phyloP scores from a whole-genome alignment of 2,329 filamentous ascomycete species.

The Pestalotiopsis sp. region DNA sequence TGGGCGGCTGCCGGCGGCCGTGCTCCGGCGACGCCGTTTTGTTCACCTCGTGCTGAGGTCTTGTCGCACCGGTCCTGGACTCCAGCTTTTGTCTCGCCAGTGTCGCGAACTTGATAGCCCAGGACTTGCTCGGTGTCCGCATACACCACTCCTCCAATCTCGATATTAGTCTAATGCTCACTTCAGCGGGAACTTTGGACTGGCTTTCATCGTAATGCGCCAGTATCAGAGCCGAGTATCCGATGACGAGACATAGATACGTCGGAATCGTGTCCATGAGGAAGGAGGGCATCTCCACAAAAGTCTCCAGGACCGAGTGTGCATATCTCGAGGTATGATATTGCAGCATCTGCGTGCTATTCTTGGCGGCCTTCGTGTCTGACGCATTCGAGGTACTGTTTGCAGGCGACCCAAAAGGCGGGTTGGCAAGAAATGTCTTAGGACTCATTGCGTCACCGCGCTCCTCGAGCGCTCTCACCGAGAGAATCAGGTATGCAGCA shows the following conservation, averaged over 20 bases:
- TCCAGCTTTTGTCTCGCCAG: slow-evolving; percentile 32
- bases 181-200: slow-evolving; percentile 29
- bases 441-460: slow-evolving; percentile 30
- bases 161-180: slow-evolving; percentile 29
- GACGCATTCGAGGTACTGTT: slow-evolving; percentile 15
- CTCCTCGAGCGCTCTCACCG: slow-evolving; percentile 31
- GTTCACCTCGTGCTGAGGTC: slow-evolving; percentile 1
- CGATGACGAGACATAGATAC: slow-evolving; percentile 32
- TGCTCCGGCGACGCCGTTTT: slow-evolving; percentile 9
- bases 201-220: slow-evolving; percentile 33
- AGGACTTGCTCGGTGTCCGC: slow-evolving; percentile 31
- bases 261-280: slow-evolving; percentile 32
- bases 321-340: slow-evolving; percentile 31
- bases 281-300: slow-evolving; percentile 33
- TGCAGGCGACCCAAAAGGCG: slow-evolving; percentile 12
- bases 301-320: slow-evolving; percentile 31
- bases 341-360: slow-evolving; percentile 22
- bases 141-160: slow-evolving; percentile 31
- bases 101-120: slow-evolving; percentile 32
- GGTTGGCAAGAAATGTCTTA: slow-evolving; percentile 29
- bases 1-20: slow-evolving; percentile 6
- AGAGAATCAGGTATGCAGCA: slow-evolving; percentile 35
- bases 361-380: slow-evolving; percentile 12
- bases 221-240: slow-evolving; percentile 34
- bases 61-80: slow-evolving; percentile 19